Evolutionary conservation across 1,139 yeast genomes (phyloP), one percentile per base, ranked within the genome.

Genomic region (Saccharomyces hybrid): DNA sequence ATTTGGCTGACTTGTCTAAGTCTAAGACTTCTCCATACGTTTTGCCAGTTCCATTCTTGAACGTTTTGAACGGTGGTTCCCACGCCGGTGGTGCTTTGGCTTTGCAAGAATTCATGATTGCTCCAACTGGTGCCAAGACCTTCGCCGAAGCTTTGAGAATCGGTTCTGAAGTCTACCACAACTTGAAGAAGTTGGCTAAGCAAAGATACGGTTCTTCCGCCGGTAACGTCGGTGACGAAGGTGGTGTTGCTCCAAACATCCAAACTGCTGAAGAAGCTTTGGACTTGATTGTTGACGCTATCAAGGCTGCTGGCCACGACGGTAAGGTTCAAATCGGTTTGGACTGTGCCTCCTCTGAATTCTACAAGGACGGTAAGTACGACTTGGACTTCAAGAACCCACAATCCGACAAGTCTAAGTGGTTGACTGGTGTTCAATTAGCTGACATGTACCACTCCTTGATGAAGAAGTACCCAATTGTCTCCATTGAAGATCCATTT

Each of bases 1-100:
- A 90, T 79, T 78, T 89, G 72, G 82, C 93, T 65, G 85, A 83
- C 66, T 72, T 89, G 63, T 73, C 96, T 60, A 78, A 77, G 59
- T 55, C 70, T 54, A 78, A 74, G 61, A 71, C 87, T 62, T 79
- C 83, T 70, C 89, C 91, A 74, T 88, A 74, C 74, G 95, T 88
- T 58, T 78, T 88, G 72, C 96, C 96, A 75, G 96, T 90, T 75
- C 96, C 97, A 65, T 88, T 89, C 89, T 93, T 88, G 80, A 91
- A 91, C 79, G 97, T 91, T 65, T 82, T 91, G 76, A 91, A 91
- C 83, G 97, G 98, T 81, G 97, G 98, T 76, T 86, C 95, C 72
- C 98, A 91, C 79, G 97, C 98, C 70, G 98, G 97, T 79, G 98
- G 98, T 80, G 86, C 91, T 72, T 81, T 91, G 67, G 97, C 97